phyloP scores from a whole-genome alignment of 345 rosid genomes.

The Acer campestre region DNA sequence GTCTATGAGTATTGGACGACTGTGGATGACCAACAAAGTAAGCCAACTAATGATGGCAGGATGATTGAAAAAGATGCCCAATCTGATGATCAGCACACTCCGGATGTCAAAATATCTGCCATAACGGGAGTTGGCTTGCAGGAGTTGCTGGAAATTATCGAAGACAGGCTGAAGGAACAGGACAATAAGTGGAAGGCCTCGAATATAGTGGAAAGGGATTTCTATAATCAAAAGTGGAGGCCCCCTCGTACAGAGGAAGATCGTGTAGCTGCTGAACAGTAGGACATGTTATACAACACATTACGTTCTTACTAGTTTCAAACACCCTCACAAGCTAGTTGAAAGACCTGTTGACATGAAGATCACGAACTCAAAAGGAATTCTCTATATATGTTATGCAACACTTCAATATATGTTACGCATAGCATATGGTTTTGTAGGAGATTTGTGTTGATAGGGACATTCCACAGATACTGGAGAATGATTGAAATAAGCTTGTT shows the following conservation, averaged over 20 bases:
- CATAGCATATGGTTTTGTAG: not conserved
- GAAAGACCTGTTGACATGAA: not conserved
- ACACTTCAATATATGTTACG: too few relatives aligned
- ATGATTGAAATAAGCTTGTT: not conserved
- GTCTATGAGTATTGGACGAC: slow-evolving; percentile 37
- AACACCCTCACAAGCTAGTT: not conserved
- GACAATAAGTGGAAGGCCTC: slow-evolving; percentile 41
- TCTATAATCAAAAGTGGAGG: slow-evolving; percentile 65
- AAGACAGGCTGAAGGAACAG: slow-evolving; percentile 49
- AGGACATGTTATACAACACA: not conserved
- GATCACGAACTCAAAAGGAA: too few relatives aligned
- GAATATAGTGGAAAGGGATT: slow-evolving; percentile 40
- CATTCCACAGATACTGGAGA: not conserved
- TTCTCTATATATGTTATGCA: not conserved
- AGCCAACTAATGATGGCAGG: slow-evolving; percentile 11
- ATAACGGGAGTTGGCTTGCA: slow-evolving; percentile 71
- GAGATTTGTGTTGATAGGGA: not conserved
- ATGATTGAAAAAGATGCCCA: slow-evolving; percentile 19
- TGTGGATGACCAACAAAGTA: slow-evolving; percentile 27
- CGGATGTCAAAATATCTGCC: slow-evolving; percentile 75
- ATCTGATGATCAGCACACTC: slow-evolving; percentile 33
- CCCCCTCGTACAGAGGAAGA: slow-evolving; percentile 53
- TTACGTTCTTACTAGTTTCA: slow-evolving; percentile 1
- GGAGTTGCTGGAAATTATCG: slow-evolving; percentile 64
- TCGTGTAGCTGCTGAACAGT: slow-evolving; percentile 33